Percentiles rank a stretch among this genome's conserved stretches.
Evolutionary conservation across 2,329 filamentous ascomycete species (phyloP).

Genomic region (Alternaria sp.): DNA sequence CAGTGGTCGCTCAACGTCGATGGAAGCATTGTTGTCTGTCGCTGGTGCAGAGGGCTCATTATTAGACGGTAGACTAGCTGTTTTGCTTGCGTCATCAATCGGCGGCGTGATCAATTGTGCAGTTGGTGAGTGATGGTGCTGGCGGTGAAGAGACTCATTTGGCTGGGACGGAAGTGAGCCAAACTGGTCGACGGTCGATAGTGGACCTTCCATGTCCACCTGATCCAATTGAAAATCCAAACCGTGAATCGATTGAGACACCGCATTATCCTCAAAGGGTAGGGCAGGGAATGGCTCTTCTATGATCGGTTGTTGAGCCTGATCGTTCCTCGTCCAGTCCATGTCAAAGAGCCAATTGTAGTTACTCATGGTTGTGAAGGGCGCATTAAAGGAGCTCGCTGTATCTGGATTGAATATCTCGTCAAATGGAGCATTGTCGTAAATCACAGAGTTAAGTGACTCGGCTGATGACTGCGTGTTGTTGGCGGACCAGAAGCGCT

Average conservation of each 20-base stretch:
- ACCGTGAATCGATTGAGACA: slow-evolving; percentile 26
- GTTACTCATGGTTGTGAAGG: slow-evolving; percentile 67
- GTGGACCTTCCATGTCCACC: slow-evolving; percentile 24
- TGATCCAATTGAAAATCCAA: slow-evolving; percentile 37
- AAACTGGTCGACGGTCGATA: slow-evolving; percentile 29
- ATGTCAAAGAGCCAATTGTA: slow-evolving; percentile 69
- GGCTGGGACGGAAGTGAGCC: slow-evolving; percentile 30
- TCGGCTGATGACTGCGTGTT: slow-evolving; percentile 37
- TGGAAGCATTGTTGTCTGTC: background rate
- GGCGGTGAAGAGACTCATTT: slow-evolving; percentile 30
- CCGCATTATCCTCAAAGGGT: slow-evolving; percentile 22
- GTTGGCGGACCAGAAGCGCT: slow-evolving; percentile 43
- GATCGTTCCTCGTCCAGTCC: slow-evolving; percentile 36
- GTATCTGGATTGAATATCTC: slow-evolving; percentile 67
- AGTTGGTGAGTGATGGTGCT: slow-evolving; percentile 22
- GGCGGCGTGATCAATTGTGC: slow-evolving; percentile 27
- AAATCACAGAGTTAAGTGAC: slow-evolving; percentile 23
- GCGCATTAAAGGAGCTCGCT: slow-evolving; percentile 69
- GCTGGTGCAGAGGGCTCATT: background rate
- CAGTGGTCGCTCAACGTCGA: slow-evolving; percentile 43
- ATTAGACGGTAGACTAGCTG: background rate
- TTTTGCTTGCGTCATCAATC: slow-evolving; percentile 15
- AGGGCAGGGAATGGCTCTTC: slow-evolving; percentile 30
- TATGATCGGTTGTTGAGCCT: slow-evolving; percentile 23
- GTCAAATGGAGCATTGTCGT: slow-evolving; percentile 53